phyloP scores from a whole-genome alignment of 2,329 filamentous ascomycete genomes.

The Cytospora schulzeri region DNA sequence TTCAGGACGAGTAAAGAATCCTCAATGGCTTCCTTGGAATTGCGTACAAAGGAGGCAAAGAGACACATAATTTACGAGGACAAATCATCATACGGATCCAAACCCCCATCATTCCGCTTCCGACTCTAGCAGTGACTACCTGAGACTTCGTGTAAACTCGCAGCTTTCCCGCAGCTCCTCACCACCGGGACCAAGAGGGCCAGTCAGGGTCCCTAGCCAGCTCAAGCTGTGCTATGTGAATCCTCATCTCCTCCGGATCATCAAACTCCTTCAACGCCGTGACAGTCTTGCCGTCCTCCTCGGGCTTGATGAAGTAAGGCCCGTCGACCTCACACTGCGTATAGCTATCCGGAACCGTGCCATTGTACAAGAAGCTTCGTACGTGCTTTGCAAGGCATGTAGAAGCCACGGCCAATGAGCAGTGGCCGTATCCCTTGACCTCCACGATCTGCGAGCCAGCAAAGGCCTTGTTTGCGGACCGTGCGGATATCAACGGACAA shows the following conservation, averaged over 20 bases:
- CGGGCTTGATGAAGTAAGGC: conserved; percentile 41
- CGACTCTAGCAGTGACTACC: no score
- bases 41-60: no score
- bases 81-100: no score
- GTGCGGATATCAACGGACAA: conserved; percentile 48
- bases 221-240: conserved; percentile 25
- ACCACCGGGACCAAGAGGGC: conserved; percentile 19
- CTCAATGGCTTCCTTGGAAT: no score
- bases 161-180: not conserved
- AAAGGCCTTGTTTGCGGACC: conserved; percentile 40
- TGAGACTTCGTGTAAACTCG: not conserved
- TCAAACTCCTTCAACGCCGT: conserved; percentile 17
- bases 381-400: conserved; percentile 41
- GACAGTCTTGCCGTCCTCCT: conserved; percentile 26
- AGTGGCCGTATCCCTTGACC: conserved; percentile 47
- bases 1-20: no score
- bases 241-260: conserved; percentile 20
- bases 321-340: conserved; percentile 43
- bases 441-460: conserved; percentile 43
- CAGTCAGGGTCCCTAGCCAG: conserved; percentile 25
- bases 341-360: conserved; percentile 40
- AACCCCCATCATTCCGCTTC: no score
- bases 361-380: conserved; percentile 41
- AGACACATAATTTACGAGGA: no score
- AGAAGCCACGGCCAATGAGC: conserved; percentile 42